phyloP scores from a whole-genome alignment of 176 grass and related monocot genomes.

The Thinopyrum elongatum region DNA sequence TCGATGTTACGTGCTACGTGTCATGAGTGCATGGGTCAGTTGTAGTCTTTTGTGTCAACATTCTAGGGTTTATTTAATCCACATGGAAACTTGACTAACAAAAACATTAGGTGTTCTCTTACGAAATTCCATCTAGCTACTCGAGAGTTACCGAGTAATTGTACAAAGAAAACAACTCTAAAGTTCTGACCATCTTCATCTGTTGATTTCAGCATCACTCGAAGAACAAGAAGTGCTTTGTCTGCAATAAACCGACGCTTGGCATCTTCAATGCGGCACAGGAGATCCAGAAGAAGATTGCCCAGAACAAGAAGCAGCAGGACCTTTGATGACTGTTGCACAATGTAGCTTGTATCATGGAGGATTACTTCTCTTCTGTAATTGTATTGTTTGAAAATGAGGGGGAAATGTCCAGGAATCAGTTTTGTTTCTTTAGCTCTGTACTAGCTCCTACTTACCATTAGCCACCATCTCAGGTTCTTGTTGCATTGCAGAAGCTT shows the following conservation, averaged over 20 bases:
- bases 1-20: neutral
- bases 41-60: neutral
- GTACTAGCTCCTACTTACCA: too few relatives aligned
- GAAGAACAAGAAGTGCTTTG: slow-evolving; percentile 89
- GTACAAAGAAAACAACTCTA: too few relatives aligned
- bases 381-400: too few relatives aligned
- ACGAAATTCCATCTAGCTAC: neutral
- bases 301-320: slow-evolving; percentile 57
- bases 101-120: neutral
- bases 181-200: neutral
- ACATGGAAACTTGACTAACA: neutral
- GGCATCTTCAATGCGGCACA: slow-evolving; percentile 85
- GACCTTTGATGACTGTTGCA: neutral
- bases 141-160: neutral
- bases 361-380: too few relatives aligned
- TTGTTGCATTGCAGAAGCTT: too few relatives aligned
- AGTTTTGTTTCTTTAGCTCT: too few relatives aligned
- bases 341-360: too few relatives aligned
- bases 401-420: too few relatives aligned
- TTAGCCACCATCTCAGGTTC: too few relatives aligned
- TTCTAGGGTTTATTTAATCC: neutral
- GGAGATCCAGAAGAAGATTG: slow-evolving; percentile 84
- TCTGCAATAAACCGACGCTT: slow-evolving; percentile 83
- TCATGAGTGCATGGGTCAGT: neutral
- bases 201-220: slow-evolving; percentile 67